These are phyloP conservation scores for Cercospora citrullina DNA, from an alignment of 2,329 filamentous ascomycete species.

Conservation along the genomic window DNA sequence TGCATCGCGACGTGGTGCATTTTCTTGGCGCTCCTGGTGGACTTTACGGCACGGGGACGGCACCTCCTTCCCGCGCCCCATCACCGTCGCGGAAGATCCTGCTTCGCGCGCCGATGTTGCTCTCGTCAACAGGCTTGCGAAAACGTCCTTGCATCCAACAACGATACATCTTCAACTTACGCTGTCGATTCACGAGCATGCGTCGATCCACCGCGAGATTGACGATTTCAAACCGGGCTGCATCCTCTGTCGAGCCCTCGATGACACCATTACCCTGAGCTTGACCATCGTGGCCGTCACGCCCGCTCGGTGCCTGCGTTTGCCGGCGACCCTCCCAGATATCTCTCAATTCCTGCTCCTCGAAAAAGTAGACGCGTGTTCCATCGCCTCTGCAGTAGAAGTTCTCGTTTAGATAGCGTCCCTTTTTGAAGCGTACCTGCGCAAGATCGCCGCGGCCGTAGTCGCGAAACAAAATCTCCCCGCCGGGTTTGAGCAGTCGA, in stretches of 20 bases:
- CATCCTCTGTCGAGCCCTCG: background rate
- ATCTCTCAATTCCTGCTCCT: constrained; percentile 72
- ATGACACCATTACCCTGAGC: constrained; percentile 21
- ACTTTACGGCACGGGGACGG: background rate
- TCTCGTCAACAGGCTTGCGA: constrained; percentile 54
- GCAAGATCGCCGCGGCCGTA: constrained; percentile 94
- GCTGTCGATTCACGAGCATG: constrained; percentile 86
- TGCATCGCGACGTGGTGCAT: background rate
- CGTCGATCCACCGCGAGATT: constrained; percentile 83
- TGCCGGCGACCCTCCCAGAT: constrained; percentile 66
- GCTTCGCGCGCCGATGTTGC: background rate
- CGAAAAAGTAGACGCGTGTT: constrained; percentile 96
- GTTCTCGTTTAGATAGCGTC: constrained; percentile 89
- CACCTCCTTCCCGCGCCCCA: background rate
- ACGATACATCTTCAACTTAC: constrained; percentile 94
- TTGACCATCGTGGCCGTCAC: constrained; percentile 12
- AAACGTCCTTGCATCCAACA: constrained; percentile 92
- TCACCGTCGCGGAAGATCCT: background rate
- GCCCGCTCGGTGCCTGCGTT: background rate
- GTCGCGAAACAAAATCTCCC: constrained; percentile 92
- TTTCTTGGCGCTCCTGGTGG: background rate
- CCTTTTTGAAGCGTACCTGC: constrained; percentile 96
- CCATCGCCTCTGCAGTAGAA: constrained; percentile 96
- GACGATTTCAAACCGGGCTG: constrained; percentile 61
- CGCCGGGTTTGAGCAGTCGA: constrained; percentile 82